These are phyloP conservation scores for Citrullus colocynthis DNA, from an alignment of 306 rosid genomes.

Conservation along the genomic window DNA sequence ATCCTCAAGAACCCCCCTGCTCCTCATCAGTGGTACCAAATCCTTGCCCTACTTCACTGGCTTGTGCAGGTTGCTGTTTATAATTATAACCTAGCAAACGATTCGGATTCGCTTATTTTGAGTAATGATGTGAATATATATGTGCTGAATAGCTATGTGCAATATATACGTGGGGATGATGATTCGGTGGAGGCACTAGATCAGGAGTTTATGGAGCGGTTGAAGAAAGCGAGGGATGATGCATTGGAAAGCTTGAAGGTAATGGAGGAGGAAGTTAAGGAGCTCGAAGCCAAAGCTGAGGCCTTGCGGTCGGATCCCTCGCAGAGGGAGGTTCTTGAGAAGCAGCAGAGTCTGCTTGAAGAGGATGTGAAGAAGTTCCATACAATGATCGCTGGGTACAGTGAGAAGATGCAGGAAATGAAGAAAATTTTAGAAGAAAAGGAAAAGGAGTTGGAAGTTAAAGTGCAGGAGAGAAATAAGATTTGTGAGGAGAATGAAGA, in stretches of 20 bases:
- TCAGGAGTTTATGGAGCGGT: constrained; percentile 18
- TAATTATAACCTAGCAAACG: constrained; percentile 17
- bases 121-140: constrained; percentile 28
- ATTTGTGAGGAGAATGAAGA: constrained; percentile 57
- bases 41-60: constrained; percentile 87
- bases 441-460: constrained; percentile 50
- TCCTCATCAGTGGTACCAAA: constrained; percentile 78
- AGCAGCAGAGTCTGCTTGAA: constrained; percentile 41
- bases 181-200: constrained; percentile 45
- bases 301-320: constrained; percentile 32
- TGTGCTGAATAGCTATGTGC: constrained; percentile 31
- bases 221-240: constrained; percentile 30
- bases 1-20: constrained; percentile 65
- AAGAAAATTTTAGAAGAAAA: constrained; percentile 45
- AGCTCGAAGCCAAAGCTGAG: constrained; percentile 29
- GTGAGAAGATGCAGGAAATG: constrained; percentile 17
- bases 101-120: constrained; percentile 12
- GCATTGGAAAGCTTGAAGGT: constrained; percentile 21
- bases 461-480: constrained; percentile 31
- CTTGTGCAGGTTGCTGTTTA: constrained; percentile 49
- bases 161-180: constrained; percentile 51
- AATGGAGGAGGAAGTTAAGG: constrained; percentile 1
- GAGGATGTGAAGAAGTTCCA: constrained; percentile 67
- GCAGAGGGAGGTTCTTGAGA: constrained; percentile 45
- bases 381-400: constrained; percentile 36